phyloP scores from a whole-genome alignment of 2,329 filamentous ascomycete species.

The Aquanectria penicillioides region DNA sequence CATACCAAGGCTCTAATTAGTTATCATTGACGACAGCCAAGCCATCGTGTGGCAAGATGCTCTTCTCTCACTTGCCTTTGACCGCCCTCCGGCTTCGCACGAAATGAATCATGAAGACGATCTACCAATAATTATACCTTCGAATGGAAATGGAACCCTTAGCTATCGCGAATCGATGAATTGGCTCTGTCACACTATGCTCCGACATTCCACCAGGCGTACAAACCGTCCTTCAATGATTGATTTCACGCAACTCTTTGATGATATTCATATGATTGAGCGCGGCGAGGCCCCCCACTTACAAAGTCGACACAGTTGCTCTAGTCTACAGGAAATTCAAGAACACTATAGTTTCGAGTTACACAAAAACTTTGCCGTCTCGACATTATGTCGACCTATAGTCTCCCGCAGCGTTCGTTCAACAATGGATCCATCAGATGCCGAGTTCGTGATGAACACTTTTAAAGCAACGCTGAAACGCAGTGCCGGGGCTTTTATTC shows the following conservation, averaged over 20 bases:
- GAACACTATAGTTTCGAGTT: conserved; percentile 23
- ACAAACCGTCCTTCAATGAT: neutral
- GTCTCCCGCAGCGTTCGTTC: conserved; percentile 2
- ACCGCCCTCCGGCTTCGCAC: conserved; percentile 22
- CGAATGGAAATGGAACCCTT: neutral
- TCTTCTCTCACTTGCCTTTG: conserved; percentile 31
- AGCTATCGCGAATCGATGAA: conserved; percentile 30
- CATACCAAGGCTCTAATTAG: too few relatives aligned
- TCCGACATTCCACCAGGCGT: conserved; percentile 3
- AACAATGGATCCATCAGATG: neutral
- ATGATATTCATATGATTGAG: conserved; percentile 1
- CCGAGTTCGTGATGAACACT: neutral
- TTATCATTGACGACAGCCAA: conserved; percentile 8
- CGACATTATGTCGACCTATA: conserved; percentile 25
- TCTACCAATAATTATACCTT: neutral
- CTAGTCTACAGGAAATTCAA: conserved; percentile 26
- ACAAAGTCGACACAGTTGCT: neutral
- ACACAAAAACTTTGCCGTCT: conserved; percentile 26
- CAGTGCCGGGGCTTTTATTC: conserved; percentile 25
- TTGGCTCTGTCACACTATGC: conserved; percentile 25
- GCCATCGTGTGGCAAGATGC: conserved; percentile 34
- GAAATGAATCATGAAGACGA: conserved; percentile 26
- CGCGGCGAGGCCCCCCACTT: neutral
- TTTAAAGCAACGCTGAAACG: conserved; percentile 19
- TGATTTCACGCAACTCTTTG: neutral